phyloP scores from a whole-genome alignment of 2,329 filamentous ascomycete genomes.

The Aspergillus sp. region DNA sequence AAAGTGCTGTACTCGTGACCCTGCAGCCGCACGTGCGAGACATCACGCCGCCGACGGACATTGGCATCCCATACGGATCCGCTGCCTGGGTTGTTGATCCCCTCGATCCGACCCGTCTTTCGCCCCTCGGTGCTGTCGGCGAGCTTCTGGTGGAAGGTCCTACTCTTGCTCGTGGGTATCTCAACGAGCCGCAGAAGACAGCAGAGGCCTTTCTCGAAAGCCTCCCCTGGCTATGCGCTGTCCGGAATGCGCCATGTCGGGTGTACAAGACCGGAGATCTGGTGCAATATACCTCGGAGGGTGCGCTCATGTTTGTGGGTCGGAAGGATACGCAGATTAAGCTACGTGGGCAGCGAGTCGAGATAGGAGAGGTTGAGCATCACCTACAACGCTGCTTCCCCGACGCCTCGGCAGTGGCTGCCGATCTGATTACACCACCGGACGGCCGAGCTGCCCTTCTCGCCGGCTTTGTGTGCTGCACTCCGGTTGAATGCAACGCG shows the following conservation, averaged over 20 bases:
- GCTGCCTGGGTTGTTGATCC: slow-evolving; percentile 37
- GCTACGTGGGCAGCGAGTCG: slow-evolving; percentile 60
- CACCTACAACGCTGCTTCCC: too few species aligned
- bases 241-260: neutral
- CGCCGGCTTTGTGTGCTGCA: too few species aligned
- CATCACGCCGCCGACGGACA: too few species aligned
- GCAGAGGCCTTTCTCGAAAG: slow-evolving; percentile 20
- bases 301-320: slow-evolving; percentile 37
- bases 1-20: too few species aligned
- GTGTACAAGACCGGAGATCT: slow-evolving; percentile 24
- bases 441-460: too few species aligned
- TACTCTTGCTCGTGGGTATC: slow-evolving; percentile 34
- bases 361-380: slow-evolving; percentile 48
- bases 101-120: slow-evolving; percentile 19
- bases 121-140: slow-evolving; percentile 16
- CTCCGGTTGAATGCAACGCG: too few species aligned
- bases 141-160: slow-evolving; percentile 8
- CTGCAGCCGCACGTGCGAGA: too few species aligned
- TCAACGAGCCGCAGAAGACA: slow-evolving; percentile 26
- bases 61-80: too few species aligned
- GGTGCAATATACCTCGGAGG: slow-evolving; percentile 16
- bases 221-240: slow-evolving; percentile 16
- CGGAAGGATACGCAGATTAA: slow-evolving; percentile 63
- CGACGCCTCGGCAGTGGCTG: too few species aligned
- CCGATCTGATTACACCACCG: too few species aligned